Evolutionary conservation across 2,329 filamentous ascomycete genomes (phyloP), one percentile per base, ranked within the genome.

Genomic region (Mollisiaceae sp.): DNA sequence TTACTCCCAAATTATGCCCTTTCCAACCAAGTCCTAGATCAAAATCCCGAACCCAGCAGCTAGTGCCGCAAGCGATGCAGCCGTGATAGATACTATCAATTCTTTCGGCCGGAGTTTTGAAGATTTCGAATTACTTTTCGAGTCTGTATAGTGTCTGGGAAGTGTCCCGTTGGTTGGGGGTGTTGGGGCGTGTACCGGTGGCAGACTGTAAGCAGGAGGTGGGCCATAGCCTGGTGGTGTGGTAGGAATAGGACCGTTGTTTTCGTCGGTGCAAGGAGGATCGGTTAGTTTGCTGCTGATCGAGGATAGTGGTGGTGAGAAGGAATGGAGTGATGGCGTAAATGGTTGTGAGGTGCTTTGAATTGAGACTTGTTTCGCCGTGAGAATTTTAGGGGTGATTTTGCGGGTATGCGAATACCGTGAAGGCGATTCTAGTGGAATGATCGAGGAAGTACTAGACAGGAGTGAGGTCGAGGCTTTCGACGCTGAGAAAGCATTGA

Each of bases 361-460:
- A 45, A 20, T 45, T 3, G 43, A 45, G 43, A 45, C 43, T 18
- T 45, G 15, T 45, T 45, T 45, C 15, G 43, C n/a, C 3, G 43
- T 50, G 2, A n/a, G 20, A 12, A 9, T 41, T 18, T 50, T 50
- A 6, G 45, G 24, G n/a, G 45, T 4, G 8, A n/a, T 12, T n/a
- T n/a, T 11, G 45, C 2, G 14, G 43, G 15, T 45, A 20, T 45
- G n/a, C n/a, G 14, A 45, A 8, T 20, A 18, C 20, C 9, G 15
- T 18, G 15, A n/a, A 45, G 43, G 20, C 8, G 15, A n/a, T 2
- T 20, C 15, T 18, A 18, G 38, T 12, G 38, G 38, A 18, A 41
- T 41, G 38, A 15, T 43, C n/a, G 45, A 50, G 45, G 45, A 50
- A 50, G 20, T 22, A n/a, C 45, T 50, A 12, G 45, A 50, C n/a